Base-by-base conservation (phyloP, 2,329 filamentous ascomycete species). In the Cercospora berteroae region DNA sequence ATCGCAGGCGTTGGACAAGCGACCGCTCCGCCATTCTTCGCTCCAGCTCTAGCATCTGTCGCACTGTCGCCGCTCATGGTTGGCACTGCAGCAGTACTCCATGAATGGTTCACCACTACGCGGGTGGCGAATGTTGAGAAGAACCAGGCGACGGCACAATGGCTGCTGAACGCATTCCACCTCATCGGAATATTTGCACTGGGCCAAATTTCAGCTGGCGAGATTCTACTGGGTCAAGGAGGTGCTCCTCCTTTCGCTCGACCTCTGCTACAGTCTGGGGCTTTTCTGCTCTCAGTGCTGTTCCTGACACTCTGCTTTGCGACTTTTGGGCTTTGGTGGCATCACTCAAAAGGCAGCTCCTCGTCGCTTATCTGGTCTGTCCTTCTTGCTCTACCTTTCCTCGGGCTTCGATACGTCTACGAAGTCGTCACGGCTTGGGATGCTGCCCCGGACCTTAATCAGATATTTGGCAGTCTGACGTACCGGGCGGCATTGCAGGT, bases 1-100 rank as follows among this genome's bases (percentile, higher is more conserved):
- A 66, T 66, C 16, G 58, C 64, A 48, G 64, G 23, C 23, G 57
- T 55, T n/a, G 64, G 64, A n/a, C 13, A 58, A 66, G 48, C n/a
- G 2, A 50, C 25, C 12, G 29, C 58, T 25, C 59, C 64, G n/a
- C 50, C 27, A 5, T 63, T 62, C 50, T 62, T 66, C 59, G 64
- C 64, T 18, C 42, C 64, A n/a, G 52, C 58, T n/a, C 33, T 66
- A 6, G 60, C 60, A 18, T 62, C 64, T 1, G 29, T 58, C 9
- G 64, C 31, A 13, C 48, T 62, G 9, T 48, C 59, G 8, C 64
- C 59, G 42, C 64, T 66, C 31, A 57, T 58, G 8, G 36, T 66
- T 10, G 64, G 48, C 6, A 62, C 59, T 9, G 58, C 64, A 20
- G 64, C 42, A 16, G 58, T 63, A 1, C 36, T 66, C 8, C 33